Base-by-base conservation (phyloP, 805 yeast genomes). In the Zygosaccharomyces gambellarensis region DNA sequence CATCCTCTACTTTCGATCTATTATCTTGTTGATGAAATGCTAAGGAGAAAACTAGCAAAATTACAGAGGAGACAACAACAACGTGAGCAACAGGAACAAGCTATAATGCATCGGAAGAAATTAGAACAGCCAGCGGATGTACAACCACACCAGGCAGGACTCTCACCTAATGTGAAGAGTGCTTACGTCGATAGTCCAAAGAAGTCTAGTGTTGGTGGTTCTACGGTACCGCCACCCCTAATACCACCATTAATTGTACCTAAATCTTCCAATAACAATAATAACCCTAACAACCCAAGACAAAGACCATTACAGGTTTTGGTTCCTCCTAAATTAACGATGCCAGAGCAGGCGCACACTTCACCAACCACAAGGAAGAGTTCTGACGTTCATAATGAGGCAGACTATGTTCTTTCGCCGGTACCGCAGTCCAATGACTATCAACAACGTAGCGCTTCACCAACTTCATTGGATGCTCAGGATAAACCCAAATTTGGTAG, bases 1-100 rank as follows among this genome's bases (percentile, higher is more conserved):
- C 95, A 90, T 68, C 98, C 99, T 0, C 74, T 90, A 54, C 71
- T 92, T 10, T 88, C 96, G 5, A 84, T 92, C 34, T 94, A 94
- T 65, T 85, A 80, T 62, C 75, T 94, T 55, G 96, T 90, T 14
- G 83, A 81, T 46, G 99, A 94, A 69, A 87, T 88, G 85, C 64
- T 77, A 54, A 81, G 78, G 61, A 78, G 96, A 48, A 84, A 83
- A 69, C 72, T 70, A 56, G 80, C 82, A 5, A 82, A 84, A 67
- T 47, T 58, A 45, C 66, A 60, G 50, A 61, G 62, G 50, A 60
- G 56, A 49, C 58, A 54, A 32, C 55, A 46, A 30, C 49, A 46
- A 23, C 52, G 50, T 28, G 54, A 48, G 31, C 48, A 44, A 19
- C 56, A 56, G 45, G 60, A 51, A 45, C 65, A 49, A 52, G 62